Conservation (phyloP, 2,329 filamentous ascomycete species). For the Pseudogymnoascus sp. region DNA sequence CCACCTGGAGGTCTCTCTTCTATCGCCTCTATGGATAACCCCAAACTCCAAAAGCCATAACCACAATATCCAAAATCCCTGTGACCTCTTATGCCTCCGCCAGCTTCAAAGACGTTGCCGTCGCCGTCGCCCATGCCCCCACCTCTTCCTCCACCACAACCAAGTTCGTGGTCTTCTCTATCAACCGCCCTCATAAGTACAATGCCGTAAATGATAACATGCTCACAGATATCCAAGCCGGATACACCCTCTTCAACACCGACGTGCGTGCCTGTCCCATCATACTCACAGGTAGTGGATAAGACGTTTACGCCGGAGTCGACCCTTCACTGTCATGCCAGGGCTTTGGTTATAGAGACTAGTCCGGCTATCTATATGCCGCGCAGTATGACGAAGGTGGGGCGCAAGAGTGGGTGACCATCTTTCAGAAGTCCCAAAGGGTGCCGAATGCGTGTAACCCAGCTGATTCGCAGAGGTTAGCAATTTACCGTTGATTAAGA, state of each 20-base stretch:
- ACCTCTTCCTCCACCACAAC: too few relatives aligned
- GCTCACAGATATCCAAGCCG: too few relatives aligned
- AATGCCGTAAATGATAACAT: not conserved
- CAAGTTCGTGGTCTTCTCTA: not conserved
- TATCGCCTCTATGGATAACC: not conserved
- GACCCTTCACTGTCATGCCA: too few relatives aligned
- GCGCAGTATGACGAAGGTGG: not conserved
- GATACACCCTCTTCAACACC: too few relatives aligned
- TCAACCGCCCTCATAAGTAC: not conserved
- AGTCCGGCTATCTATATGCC: too few relatives aligned
- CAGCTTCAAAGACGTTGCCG: too few relatives aligned
- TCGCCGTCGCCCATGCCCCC: not conserved
- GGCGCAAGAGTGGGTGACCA: slow-evolving; percentile 7
- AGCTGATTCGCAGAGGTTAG: slow-evolving; percentile 21
- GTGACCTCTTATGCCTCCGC: not conserved
- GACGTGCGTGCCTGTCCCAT: too few relatives aligned
- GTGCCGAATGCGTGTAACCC: slow-evolving; percentile 33
- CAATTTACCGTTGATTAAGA: not conserved
- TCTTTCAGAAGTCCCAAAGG: slow-evolving; percentile 32
- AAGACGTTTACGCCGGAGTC: not conserved
- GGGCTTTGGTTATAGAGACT: too few relatives aligned
- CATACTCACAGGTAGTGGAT: not conserved
- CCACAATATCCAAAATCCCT: not conserved
- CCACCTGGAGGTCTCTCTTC: not conserved
- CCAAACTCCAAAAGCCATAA: too few relatives aligned